Evolutionary conservation across 2,329 filamentous ascomycete genomes (phyloP), one percentile per base, ranked within the genome.

Genomic region (Colletotrichum sidae): DNA sequence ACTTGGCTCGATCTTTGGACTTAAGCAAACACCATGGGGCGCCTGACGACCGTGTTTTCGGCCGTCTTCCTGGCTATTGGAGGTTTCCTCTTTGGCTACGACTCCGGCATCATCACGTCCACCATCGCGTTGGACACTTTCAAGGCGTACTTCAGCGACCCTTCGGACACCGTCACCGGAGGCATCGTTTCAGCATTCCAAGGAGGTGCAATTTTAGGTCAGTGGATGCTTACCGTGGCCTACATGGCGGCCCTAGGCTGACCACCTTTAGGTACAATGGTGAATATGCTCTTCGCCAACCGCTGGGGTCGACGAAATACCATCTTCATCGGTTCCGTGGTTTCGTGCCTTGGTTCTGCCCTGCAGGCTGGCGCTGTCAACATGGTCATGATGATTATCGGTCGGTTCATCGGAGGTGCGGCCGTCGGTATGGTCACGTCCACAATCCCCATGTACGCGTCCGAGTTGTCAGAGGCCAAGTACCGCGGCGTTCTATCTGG

Each of bases 341-440:
- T 76, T 12, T 76, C 76, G 33, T 62, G 70, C 9, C 53, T 74
- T 47, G 75, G 75, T 2, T 73, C 72, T 15, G 69, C 73, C 11
- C 69, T 77, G 2, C 74, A 77, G 54, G 72, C 73, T n/a, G 74
- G 73, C 12, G 71, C 75, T 11, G 67, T 72, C 10, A 72, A 71
- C 45, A 72, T 75, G 65, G 66, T 67, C 17, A 84, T 84, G 81
- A 70, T 85, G n/a, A 83, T 85, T 47, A 73, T 78, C 12, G 83
- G 82, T 9, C 79, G 83, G 59, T 80, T 82, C 67, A 80, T 84
- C 65, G 82, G 81, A 3, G 83, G 83, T 6, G 56, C 82, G 8
- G 82, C 81, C 2, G 76, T 84, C 33, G 83, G 83, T 3, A 73
- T 81, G 65, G 75, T 84, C 68, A 82, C 81, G 1, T 77, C 78